phyloP scores from a whole-genome alignment of 371 early-diverging fungal species.

The Gilbertella persicaria region DNA sequence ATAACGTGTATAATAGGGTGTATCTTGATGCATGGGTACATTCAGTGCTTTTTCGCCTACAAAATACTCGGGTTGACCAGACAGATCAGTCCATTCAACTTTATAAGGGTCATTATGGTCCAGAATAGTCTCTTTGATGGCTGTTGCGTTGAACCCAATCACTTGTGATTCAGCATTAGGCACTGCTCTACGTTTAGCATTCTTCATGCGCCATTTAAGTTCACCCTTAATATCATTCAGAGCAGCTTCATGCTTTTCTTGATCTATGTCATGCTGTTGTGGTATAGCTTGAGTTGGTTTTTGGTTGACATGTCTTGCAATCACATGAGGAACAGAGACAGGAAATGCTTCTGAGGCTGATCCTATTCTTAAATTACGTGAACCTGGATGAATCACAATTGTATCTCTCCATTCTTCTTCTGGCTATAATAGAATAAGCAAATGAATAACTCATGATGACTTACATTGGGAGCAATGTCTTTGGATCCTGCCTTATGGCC shows the following conservation, averaged over 20 bases:
- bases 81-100: constrained; percentile 78
- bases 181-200: constrained; percentile 76
- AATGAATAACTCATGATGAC: neutral
- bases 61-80: constrained; percentile 41
- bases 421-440: constrained; percentile 21
- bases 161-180: constrained; percentile 76
- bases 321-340: constrained; percentile 73
- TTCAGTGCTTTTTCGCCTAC: constrained; percentile 65
- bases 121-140: constrained; percentile 68
- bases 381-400: constrained; percentile 88
- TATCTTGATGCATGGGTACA: constrained; percentile 39
- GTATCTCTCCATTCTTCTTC: constrained; percentile 59
- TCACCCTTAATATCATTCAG: constrained; percentile 59
- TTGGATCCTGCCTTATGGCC: constrained; percentile 43
- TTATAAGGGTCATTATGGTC: constrained; percentile 92
- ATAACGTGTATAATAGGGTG: constrained; percentile 50
- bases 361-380: constrained; percentile 78
- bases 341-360: constrained; percentile 84
- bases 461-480: constrained; percentile 43
- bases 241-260: constrained; percentile 31
- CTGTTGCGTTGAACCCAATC: constrained; percentile 68
- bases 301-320: constrained; percentile 63
- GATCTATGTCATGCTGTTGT: constrained; percentile 4
- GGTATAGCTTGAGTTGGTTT: neutral
- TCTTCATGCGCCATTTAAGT: constrained; percentile 74